These are phyloP conservation scores for Wickerhamomyces chaumierensis DNA, from an alignment of 805 yeast genomes.

Conservation along the genomic window DNA sequence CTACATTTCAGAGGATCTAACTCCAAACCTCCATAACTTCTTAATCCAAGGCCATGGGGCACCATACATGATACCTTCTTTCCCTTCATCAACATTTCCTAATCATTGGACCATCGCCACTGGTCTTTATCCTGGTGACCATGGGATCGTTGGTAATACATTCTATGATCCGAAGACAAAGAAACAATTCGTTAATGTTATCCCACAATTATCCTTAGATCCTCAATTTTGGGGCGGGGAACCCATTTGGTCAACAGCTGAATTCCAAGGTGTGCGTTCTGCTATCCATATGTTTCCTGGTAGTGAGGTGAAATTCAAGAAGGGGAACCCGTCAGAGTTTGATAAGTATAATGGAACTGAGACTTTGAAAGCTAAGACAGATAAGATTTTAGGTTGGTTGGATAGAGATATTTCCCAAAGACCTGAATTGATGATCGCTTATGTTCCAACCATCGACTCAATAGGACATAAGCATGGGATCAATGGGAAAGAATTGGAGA, in stretches of 20 bases:
- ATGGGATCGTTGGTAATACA: constrained; percentile 80
- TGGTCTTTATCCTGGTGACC: constrained; percentile 72
- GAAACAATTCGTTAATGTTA: constrained; percentile 52
- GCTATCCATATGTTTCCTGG: constrained; percentile 99
- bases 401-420: constrained; percentile 43
- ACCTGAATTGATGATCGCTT: constrained; percentile 69
- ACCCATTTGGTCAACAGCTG: constrained; percentile 78
- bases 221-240: constrained; percentile 84
- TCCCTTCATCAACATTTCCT: constrained; percentile 84
- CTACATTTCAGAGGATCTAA: constrained; percentile 49
- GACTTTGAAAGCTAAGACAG: constrained; percentile 40
- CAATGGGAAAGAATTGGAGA: constrained; percentile 41
- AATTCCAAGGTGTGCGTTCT: constrained; percentile 42
- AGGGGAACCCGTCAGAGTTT: constrained; percentile 37
- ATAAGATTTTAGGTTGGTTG: constrained; percentile 54
- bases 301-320: constrained; percentile 53
- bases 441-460: constrained; percentile 77
- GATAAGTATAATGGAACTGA: constrained; percentile 62
- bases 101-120: constrained; percentile 90
- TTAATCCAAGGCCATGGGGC: constrained; percentile 43
- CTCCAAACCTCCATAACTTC: constrained; percentile 63
- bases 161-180: constrained; percentile 53
- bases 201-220: constrained; percentile 39
- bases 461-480: constrained; percentile 68
- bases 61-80: constrained; percentile 79